phyloP scores from a whole-genome alignment of 495 filamentous ascomycete genomes.

The Xylaria flabelliformis region DNA sequence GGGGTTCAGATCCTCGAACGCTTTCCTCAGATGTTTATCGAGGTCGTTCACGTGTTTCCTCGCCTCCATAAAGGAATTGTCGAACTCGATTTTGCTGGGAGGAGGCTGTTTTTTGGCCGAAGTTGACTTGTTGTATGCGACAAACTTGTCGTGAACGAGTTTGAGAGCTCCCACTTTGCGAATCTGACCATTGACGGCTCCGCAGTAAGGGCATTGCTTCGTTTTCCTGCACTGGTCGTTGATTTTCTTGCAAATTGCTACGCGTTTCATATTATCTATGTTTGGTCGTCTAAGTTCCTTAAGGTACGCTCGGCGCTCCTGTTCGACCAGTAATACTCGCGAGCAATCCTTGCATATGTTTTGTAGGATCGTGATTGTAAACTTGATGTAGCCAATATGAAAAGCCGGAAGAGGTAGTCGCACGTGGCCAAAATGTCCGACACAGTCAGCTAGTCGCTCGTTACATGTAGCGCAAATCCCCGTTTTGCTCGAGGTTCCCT shows the following conservation, averaged over 20 bases:
- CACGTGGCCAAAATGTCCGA: constrained; percentile 94
- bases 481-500: constrained; percentile 81
- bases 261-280: constrained; percentile 83
- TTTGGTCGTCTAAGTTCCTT: constrained; percentile 79
- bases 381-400: constrained; percentile 93
- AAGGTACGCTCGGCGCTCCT: constrained; percentile 72
- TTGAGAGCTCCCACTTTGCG: constrained; percentile 88
- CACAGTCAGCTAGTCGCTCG: constrained; percentile 76
- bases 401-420: constrained; percentile 88
- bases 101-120: constrained; percentile 83
- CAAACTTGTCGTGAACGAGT: constrained; percentile 91
- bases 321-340: constrained; percentile 77
- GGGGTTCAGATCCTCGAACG: constrained; percentile 92
- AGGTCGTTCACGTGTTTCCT: constrained; percentile 76
- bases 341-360: constrained; percentile 92
- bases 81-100: constrained; percentile 77
- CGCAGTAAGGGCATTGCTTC: constrained; percentile 76
- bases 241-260: constrained; percentile 82
- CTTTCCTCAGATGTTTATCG: constrained; percentile 89
- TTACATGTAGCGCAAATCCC: constrained; percentile 83
- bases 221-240: constrained; percentile 87
- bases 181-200: constrained; percentile 82
- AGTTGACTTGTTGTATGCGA: constrained; percentile 82
- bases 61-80: constrained; percentile 79
- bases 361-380: constrained; percentile 85